Evolutionary conservation across 805 yeast genomes (phyloP).

Genomic region (Pichia ethanolica): DNA sequence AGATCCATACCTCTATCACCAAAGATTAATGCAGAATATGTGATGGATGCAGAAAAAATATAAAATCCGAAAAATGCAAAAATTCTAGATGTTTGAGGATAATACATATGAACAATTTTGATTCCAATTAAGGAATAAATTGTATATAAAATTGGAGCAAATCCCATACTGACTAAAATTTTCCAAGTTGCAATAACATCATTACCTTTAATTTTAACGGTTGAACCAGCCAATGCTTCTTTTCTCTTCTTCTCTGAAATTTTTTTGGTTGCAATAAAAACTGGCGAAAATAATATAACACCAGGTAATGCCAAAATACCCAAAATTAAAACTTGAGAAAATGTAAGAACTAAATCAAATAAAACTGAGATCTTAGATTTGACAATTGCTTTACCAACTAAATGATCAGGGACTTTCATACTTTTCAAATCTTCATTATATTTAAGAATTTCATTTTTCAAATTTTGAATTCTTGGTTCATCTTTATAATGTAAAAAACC

Average conservation of each 20-base stretch:
- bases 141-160: conserved; percentile 81
- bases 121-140: conserved; percentile 66
- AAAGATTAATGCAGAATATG: conserved; percentile 83
- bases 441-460: conserved; percentile 55
- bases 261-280: conserved; percentile 67
- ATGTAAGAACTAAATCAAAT: conserved; percentile 18
- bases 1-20: conserved; percentile 94
- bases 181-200: conserved; percentile 99
- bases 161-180: conserved; percentile 76
- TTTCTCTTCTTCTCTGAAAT: conserved; percentile 68
- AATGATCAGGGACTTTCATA: conserved; percentile 48
- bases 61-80: conserved; percentile 41
- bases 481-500: conserved; percentile 74
- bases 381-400: conserved; percentile 40
- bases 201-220: conserved; percentile 84
- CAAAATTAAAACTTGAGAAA: conserved; percentile 45
- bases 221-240: conserved; percentile 75
- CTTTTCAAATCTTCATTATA: conserved; percentile 57
- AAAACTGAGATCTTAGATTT: conserved; percentile 21
- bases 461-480: conserved; percentile 54
- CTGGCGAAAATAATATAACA: conserved; percentile 78
- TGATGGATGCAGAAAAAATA: conserved; percentile 59
- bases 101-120: conserved; percentile 24
- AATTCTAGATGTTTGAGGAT: conserved; percentile 17
- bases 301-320: conserved; percentile 78